phyloP scores from a whole-genome alignment of 257 asterid species.

The Solanum bulbocastanum region DNA sequence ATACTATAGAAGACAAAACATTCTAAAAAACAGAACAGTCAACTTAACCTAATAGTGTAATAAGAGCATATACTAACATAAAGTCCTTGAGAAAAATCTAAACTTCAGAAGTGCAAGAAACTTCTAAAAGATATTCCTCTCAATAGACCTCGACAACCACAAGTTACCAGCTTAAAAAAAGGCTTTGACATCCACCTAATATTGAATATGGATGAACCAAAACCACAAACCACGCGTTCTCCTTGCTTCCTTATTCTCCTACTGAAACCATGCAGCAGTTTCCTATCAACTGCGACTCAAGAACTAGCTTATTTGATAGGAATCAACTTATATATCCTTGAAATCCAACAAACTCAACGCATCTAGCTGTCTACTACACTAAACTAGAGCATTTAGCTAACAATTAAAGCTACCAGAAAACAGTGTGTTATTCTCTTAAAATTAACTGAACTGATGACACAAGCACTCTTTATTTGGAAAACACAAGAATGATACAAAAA shows the following conservation, averaged over 20 bases:
- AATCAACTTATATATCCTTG: background rate
- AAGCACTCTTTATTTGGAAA: background rate
- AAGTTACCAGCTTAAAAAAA: background rate
- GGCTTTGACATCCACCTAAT: constrained; percentile 29
- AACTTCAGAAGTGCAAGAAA: background rate
- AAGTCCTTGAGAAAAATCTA: background rate
- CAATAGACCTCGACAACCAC: constrained; percentile 5
- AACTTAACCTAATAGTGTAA: background rate
- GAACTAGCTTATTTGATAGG: background rate
- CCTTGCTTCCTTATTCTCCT: background rate
- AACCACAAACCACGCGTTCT: constrained; percentile 9
- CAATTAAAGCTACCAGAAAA: background rate
- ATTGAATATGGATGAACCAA: constrained; percentile 49
- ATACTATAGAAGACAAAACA: background rate
- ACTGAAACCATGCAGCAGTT: background rate
- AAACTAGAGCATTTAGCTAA: background rate
- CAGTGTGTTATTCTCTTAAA: background rate
- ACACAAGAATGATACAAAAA: background rate
- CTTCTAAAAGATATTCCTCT: constrained; percentile 16
- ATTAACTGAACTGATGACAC: background rate
- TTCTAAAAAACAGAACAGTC: background rate
- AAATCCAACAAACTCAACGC: background rate
- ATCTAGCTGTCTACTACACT: background rate
- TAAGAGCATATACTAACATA: background rate
- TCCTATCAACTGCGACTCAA: background rate